Conservation (phyloP, 2,329 filamentous ascomycete species). For the Beauveria sp. region DNA sequence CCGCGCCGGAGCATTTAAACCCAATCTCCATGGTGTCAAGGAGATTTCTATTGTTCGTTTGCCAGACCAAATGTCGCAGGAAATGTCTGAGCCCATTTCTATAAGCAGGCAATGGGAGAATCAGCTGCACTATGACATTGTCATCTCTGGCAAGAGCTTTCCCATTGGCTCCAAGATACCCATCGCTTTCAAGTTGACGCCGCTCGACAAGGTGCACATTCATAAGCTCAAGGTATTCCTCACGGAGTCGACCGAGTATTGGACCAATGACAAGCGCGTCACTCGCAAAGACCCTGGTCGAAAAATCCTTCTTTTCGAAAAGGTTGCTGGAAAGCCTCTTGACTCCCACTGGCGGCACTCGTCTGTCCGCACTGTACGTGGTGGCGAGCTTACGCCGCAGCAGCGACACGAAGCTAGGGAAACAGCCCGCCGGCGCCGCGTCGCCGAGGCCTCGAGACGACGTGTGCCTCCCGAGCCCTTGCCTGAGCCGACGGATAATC, state of each 20-base stretch:
- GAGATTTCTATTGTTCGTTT: slow-evolving; percentile 80
- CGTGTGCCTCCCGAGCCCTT: slow-evolving; percentile 33
- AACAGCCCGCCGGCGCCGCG: slow-evolving; percentile 41
- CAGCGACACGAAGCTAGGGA: slow-evolving; percentile 41
- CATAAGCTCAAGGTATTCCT: slow-evolving; percentile 88
- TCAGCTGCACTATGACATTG: slow-evolving; percentile 89
- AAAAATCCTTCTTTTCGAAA: slow-evolving; percentile 83
- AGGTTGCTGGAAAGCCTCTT: slow-evolving; percentile 70
- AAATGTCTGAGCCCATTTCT: slow-evolving; percentile 87
- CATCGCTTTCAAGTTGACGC: slow-evolving; percentile 89
- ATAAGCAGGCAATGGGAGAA: slow-evolving; percentile 94
- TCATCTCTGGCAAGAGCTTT: slow-evolving; percentile 93
- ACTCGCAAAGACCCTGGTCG: slow-evolving; percentile 76
- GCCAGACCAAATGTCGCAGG: slow-evolving; percentile 78
- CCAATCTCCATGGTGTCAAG: slow-evolving; percentile 74
- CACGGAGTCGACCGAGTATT: slow-evolving; percentile 87
- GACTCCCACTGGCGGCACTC: slow-evolving; percentile 68
- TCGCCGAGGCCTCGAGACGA: slow-evolving; percentile 41
- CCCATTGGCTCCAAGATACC: slow-evolving; percentile 81
- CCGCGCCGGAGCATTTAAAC: slow-evolving; percentile 80
- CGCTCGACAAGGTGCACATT: slow-evolving; percentile 85
- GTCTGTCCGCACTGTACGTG: slow-evolving; percentile 67
- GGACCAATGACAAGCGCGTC: slow-evolving; percentile 76
- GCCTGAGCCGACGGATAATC: slow-evolving; percentile 54
- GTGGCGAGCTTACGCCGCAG: slow-evolving; percentile 61